phyloP scores from a whole-genome alignment of 2,329 filamentous ascomycete species.

The Nemania sp. region DNA sequence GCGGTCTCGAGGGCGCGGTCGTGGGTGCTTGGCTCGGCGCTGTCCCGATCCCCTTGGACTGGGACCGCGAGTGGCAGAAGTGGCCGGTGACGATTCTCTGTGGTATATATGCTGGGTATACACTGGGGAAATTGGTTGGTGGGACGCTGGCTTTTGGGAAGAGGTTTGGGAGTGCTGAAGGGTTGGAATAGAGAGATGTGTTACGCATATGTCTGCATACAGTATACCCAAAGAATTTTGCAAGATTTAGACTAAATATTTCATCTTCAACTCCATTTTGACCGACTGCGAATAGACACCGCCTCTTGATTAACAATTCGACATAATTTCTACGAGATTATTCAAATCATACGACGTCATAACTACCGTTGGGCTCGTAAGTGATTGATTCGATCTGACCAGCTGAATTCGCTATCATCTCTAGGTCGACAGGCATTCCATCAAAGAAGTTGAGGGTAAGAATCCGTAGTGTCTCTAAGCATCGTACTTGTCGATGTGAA shows the following conservation, averaged over 20 bases:
- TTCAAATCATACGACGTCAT: no score
- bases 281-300: not conserved
- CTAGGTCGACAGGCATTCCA: no score
- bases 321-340: no score
- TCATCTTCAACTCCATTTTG: no score
- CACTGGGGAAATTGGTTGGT: slow-evolving; percentile 67
- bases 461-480: no score
- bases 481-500: no score
- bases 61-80: slow-evolving; percentile 99
- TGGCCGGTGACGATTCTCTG: slow-evolving; percentile 92
- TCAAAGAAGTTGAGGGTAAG: no score
- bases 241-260: no score
- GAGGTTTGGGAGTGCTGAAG: slow-evolving; percentile 39
- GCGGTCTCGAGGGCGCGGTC: slow-evolving; percentile 74
- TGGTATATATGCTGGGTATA: slow-evolving; percentile 79
- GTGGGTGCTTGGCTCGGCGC: slow-evolving; percentile 91
- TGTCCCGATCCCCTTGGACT: slow-evolving; percentile 93
- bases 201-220: not conserved
- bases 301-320: no score
- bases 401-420: no score
- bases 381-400: no score
- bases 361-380: no score
- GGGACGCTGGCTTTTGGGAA: slow-evolving; percentile 54
- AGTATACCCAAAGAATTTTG: not conserved
- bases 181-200: slow-evolving; percentile 6